These are phyloP conservation scores for Melaleuca quinquenervia DNA, from an alignment of 345 rosid genomes.

Conservation along the genomic window DNA sequence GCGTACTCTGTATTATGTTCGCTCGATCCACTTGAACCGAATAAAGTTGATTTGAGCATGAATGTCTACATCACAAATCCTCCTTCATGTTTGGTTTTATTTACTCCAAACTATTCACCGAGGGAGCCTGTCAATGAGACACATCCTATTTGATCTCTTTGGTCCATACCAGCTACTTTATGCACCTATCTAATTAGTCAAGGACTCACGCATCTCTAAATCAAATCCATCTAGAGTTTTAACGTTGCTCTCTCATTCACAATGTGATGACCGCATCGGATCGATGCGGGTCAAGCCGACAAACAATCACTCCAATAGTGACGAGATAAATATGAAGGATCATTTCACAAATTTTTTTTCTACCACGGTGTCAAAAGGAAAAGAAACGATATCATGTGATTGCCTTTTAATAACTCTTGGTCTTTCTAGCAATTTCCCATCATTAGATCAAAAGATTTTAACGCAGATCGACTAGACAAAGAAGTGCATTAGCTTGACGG, in stretches of 20 bases:
- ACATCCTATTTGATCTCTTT: background rate
- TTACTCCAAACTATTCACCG: background rate
- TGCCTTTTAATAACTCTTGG: background rate
- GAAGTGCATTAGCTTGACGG: background rate
- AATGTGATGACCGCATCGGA: background rate
- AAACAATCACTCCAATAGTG: background rate
- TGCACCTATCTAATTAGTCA: background rate
- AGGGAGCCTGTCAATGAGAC: background rate
- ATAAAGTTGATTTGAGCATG: background rate
- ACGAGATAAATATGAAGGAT: background rate
- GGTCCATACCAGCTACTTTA: background rate
- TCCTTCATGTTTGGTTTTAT: background rate
- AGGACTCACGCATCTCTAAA: background rate
- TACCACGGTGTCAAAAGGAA: background rate
- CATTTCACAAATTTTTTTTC: background rate
- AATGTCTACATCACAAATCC: rapidly evolving
- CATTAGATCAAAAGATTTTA: background rate
- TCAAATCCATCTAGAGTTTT: background rate
- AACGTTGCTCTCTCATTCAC: background rate
- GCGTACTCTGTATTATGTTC: background rate
- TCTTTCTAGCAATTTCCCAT: background rate
- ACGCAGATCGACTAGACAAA: background rate
- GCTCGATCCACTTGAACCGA: background rate
- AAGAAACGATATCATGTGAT: background rate
- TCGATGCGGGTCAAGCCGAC: background rate